These are phyloP conservation scores for Scleromitrula shiraiana DNA, from an alignment of 2,329 filamentous ascomycete species.

Conservation along the genomic window DNA sequence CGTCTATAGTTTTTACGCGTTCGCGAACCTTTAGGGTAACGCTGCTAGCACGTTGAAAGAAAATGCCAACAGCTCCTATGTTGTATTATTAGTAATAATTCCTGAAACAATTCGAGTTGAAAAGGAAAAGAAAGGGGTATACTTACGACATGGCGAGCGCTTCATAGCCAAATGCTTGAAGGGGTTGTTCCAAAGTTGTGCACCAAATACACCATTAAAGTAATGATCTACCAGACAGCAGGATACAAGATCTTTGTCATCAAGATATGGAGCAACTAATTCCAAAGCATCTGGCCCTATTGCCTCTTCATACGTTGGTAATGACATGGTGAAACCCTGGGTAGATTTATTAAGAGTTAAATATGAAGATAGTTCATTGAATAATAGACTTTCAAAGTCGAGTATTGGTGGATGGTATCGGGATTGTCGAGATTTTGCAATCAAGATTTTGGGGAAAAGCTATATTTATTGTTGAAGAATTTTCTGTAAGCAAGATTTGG, in stretches of 20 bases:
- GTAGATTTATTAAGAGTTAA: no score
- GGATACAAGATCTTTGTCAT: slow-evolving; percentile 5
- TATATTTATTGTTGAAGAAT: no score
- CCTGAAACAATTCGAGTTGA: background rate
- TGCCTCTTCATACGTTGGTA: slow-evolving; percentile 20
- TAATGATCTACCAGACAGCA: slow-evolving; percentile 15
- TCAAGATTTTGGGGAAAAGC: no score
- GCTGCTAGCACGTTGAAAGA: background rate
- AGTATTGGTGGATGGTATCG: no score
- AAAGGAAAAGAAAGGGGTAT: no score
- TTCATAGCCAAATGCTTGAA: slow-evolving; percentile 11
- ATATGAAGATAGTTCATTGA: no score
- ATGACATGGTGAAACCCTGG: slow-evolving; percentile 17
- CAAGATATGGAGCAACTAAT: slow-evolving; percentile 15
- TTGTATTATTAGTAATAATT: background rate
- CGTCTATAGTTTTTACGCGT: slow-evolving; percentile 1
- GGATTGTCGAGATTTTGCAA: no score
- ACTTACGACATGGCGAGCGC: slow-evolving; percentile 13
- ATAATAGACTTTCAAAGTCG: no score
- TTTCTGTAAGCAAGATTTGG: no score
- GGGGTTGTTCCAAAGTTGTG: slow-evolving; percentile 20
- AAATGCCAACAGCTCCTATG: background rate
- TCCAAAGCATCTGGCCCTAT: slow-evolving; percentile 3
- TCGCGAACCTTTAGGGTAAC: slow-evolving; percentile 22
- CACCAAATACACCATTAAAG: slow-evolving; percentile 12